Conservation (phyloP, 2,329 filamentous ascomycete genomes). For the Pleoardoris graminearum region DNA sequence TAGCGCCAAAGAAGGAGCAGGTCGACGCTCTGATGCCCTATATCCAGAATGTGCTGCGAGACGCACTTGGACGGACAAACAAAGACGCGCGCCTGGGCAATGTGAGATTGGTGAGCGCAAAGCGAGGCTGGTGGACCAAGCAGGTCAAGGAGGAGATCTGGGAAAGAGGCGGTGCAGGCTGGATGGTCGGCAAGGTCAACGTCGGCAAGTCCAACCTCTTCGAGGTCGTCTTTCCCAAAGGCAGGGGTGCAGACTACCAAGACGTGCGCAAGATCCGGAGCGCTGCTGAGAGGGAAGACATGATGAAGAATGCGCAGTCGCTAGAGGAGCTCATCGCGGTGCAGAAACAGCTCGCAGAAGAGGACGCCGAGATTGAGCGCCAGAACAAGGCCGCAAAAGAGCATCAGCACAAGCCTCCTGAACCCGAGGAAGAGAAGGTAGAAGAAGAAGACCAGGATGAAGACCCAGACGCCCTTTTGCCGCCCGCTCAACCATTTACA, state of each 20-base stretch:
- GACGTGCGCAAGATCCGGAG: constrained; percentile 41
- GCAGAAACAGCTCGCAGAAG: constrained; percentile 37
- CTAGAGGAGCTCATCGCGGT: constrained; percentile 30
- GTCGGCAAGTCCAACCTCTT: constrained; percentile 96
- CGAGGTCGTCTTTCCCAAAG: constrained; percentile 82
- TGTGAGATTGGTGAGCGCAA: constrained; percentile 81
- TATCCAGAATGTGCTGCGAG: constrained; percentile 73
- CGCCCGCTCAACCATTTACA: constrained; percentile 72
- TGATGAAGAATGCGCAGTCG: constrained; percentile 32
- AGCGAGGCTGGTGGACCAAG: constrained; percentile 87
- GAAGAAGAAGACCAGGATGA: constrained; percentile 31
- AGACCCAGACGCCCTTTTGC: constrained; percentile 62
- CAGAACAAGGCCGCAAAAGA: constrained; percentile 19
- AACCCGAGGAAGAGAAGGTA: constrained; percentile 11
- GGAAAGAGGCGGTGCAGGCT: constrained; percentile 79
- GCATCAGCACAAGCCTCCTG: constrained; percentile 26
- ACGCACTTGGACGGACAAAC: constrained; percentile 70
- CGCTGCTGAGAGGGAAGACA: constrained; percentile 37
- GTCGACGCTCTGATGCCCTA: constrained; percentile 88
- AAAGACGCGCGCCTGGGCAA: constrained; percentile 82
- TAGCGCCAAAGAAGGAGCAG: constrained; percentile 81
- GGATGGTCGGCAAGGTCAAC: constrained; percentile 98
- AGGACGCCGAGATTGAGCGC: constrained; percentile 36
- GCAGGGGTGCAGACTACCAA: constrained; percentile 43
- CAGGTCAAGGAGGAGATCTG: constrained; percentile 85